Conservation (phyloP, 169 alveolate genomes). For the Cardiosporidium cionae region DNA sequence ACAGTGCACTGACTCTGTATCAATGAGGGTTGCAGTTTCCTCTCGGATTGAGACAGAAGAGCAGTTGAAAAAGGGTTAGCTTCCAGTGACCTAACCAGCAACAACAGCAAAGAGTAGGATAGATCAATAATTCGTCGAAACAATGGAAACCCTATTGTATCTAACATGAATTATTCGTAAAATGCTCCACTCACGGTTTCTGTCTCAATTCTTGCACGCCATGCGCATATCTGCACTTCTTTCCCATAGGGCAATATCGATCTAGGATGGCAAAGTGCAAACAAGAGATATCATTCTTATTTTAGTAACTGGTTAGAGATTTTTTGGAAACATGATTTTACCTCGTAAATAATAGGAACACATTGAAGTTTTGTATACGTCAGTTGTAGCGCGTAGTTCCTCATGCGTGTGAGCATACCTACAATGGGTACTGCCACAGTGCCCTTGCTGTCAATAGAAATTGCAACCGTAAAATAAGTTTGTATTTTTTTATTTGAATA, state of each 20-base stretch:
- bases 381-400: constrained; percentile 44
- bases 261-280: not conserved
- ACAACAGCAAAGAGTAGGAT: not conserved
- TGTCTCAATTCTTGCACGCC: constrained; percentile 31
- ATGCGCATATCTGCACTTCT: constrained; percentile 23
- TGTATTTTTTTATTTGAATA: too few species aligned
- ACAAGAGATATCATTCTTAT: not conserved
- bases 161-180: not conserved
- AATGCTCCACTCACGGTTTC: not conserved
- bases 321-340: not conserved
- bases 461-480: too few species aligned
- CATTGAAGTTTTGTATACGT: constrained; percentile 29
- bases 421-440: constrained; percentile 37
- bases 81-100: not conserved
- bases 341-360: constrained; percentile 3
- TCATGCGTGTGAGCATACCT: constrained; percentile 43
- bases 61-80: not conserved
- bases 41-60: not conserved
- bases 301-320: too few species aligned
- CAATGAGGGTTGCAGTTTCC: not conserved
- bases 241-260: constrained; percentile 14
- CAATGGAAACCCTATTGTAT: too few species aligned
- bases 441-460: constrained; percentile 27
- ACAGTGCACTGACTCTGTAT: not conserved
- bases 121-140: too few species aligned